phyloP scores from a whole-genome alignment of 257 asterid species.

The Solanum pinnatisectum region DNA sequence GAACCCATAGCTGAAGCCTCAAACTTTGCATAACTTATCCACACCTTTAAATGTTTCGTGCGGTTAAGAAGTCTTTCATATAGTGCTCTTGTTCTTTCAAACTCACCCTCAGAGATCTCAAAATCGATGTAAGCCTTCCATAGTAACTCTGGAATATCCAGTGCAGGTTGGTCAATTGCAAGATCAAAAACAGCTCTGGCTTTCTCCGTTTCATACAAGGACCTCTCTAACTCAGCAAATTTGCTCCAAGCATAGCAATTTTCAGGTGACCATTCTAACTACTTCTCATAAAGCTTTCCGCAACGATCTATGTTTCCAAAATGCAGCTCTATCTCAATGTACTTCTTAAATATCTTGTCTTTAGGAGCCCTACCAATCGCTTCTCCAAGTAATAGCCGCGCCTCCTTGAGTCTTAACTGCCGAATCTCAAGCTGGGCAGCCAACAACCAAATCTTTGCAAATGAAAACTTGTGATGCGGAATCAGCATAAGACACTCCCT shows the following conservation, averaged over 20 bases:
- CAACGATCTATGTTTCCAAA: background rate
- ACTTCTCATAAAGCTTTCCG: background rate
- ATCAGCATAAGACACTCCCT: background rate
- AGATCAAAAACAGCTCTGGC: background rate
- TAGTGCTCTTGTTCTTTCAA: background rate
- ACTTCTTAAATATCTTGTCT: background rate
- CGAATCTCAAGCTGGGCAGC: background rate
- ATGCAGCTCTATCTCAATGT: background rate
- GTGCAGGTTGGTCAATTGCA: background rate
- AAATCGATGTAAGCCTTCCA: too few relatives aligned
- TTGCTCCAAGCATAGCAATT: background rate
- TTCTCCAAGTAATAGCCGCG: conserved; percentile 16
- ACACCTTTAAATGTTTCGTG: background rate
- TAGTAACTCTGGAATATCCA: too few relatives aligned
- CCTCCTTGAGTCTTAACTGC: background rate
- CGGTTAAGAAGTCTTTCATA: background rate
- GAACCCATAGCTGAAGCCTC: background rate
- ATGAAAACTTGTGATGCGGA: background rate
- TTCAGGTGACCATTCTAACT: background rate
- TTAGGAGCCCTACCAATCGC: conserved; percentile 23
- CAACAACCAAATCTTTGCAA: background rate
- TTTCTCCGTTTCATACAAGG: background rate
- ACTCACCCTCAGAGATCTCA: too few relatives aligned
- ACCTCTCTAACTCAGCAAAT: background rate
- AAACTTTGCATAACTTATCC: background rate